Percentiles rank a stretch among this genome's conserved stretches.
Conservation (phyloP, 139 green algal genomes). For the Eudorina sp. region DNA sequence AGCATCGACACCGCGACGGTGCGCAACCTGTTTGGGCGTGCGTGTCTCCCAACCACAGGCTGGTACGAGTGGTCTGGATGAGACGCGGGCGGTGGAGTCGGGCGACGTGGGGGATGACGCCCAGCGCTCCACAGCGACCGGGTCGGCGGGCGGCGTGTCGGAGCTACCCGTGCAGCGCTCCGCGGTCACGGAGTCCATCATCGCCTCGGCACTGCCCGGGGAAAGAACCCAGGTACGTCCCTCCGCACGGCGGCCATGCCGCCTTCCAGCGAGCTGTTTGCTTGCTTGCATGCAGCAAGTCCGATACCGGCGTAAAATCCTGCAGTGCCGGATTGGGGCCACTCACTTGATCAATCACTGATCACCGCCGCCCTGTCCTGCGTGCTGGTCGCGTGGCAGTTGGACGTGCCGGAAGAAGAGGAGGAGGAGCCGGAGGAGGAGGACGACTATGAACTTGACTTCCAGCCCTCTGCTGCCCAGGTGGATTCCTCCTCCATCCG, state of each 20-base stretch:
- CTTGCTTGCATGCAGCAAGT: too few species aligned
- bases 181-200: not conserved
- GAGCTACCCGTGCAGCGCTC: not conserved
- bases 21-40: too few species aligned
- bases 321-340: too few species aligned
- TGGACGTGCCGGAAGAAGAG: conserved; percentile 9
- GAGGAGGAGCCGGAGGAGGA: not conserved
- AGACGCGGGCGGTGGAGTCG: not conserved
- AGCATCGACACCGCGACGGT: too few species aligned
- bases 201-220: not conserved
- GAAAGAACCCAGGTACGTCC: not conserved
- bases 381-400: too few species aligned
- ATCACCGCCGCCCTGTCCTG: too few species aligned
- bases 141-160: not conserved
- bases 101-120: not conserved
- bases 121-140: not conserved
- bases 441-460: conserved; percentile 22
- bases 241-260: too few species aligned
- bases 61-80: not conserved
- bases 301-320: too few species aligned
- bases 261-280: too few species aligned
- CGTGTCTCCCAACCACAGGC: not conserved
- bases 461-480: not conserved
- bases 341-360: too few species aligned
- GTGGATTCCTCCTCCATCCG: not conserved